Evolutionary conservation across 2,329 filamentous ascomycete species (phyloP).

Genomic region (Aspergillus intermedius): DNA sequence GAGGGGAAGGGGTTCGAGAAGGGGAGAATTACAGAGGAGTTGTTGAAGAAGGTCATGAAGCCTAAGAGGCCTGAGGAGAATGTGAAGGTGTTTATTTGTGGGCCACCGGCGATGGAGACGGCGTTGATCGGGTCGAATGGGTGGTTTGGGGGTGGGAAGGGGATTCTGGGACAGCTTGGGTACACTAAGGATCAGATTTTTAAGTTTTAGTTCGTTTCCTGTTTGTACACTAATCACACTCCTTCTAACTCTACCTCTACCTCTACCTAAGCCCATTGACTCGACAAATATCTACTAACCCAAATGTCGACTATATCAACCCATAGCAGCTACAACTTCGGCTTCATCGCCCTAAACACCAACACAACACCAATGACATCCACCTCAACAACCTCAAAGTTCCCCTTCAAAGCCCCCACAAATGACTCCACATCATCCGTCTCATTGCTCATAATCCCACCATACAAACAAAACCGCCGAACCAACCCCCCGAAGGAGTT

Average conservation of each 20-base stretch:
- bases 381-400: slow-evolving; percentile 6
- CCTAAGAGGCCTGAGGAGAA: slow-evolving; percentile 25
- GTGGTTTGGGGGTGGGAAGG: slow-evolving; percentile 23
- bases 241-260: too few relatives aligned
- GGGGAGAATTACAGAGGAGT: slow-evolving; percentile 53
- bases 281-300: too few relatives aligned
- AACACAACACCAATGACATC: slow-evolving; percentile 3
- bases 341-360: slow-evolving; percentile 3
- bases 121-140: slow-evolving; percentile 23
- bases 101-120: slow-evolving; percentile 61
- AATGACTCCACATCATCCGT: slow-evolving; percentile 1
- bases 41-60: slow-evolving; percentile 48
- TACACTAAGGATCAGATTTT: not conserved
- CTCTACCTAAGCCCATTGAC: too few relatives aligned
- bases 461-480: slow-evolving; percentile 1
- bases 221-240: too few relatives aligned
- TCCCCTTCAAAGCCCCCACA: not conserved
- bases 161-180: slow-evolving; percentile 45
- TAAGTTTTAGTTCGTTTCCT: not conserved
- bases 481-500: slow-evolving; percentile 3
- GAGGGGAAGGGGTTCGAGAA: slow-evolving; percentile 40
- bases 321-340: not conserved
- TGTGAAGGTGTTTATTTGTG: slow-evolving; percentile 61
- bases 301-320: not conserved
- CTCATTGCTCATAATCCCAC: slow-evolving; percentile 1